Evolutionary conservation across 495 filamentous ascomycete genomes (phyloP).

Genomic region (Pseudomonodictys pantanalensis): DNA sequence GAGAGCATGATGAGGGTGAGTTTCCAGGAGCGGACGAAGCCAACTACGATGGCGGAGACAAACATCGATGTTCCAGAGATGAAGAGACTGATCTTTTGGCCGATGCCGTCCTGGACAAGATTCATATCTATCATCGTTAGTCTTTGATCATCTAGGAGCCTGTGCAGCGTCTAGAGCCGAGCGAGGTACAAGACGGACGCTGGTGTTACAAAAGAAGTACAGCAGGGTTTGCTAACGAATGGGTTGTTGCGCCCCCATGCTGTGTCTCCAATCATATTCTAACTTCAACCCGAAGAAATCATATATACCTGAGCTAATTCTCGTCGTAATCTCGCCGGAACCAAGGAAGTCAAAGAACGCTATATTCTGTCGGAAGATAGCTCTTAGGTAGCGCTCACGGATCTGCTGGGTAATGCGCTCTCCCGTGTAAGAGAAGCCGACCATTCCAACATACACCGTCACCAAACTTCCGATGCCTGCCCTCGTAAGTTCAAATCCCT

Average conservation of each 20-base stretch:
- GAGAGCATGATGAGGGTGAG: slow-evolving; percentile 74
- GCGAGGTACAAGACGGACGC: no score
- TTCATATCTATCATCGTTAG: slow-evolving; percentile 55
- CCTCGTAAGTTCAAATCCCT: no score
- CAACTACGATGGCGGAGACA: slow-evolving; percentile 39
- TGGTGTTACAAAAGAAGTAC: no score
- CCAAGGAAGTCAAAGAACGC: slow-evolving; percentile 90
- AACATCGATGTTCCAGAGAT: slow-evolving; percentile 37
- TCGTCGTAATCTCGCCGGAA: slow-evolving; percentile 87
- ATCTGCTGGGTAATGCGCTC: slow-evolving; percentile 86
- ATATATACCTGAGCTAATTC: slow-evolving; percentile 64
- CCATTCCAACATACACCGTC: slow-evolving; percentile 74
- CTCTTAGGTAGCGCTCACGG: slow-evolving; percentile 75
- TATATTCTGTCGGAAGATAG: slow-evolving; percentile 86
- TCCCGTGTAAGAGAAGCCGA: slow-evolving; percentile 90
- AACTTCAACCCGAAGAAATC: slow-evolving; percentile 8
- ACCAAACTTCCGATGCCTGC: slow-evolving; percentile 72
- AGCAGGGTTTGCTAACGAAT: no score
- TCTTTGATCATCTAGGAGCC: no score
- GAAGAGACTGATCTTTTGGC: slow-evolving; percentile 39
- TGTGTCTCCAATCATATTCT: no score
- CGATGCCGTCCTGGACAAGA: slow-evolving; percentile 48
- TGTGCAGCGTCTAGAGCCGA: no score
- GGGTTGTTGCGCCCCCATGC: no score
- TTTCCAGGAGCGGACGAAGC: slow-evolving; percentile 40